A percentile compares a stretch with the other conserved stretches of the same genome.
Conservation (phyloP, 345 rosid species). For the Carallia brachiata region DNA sequence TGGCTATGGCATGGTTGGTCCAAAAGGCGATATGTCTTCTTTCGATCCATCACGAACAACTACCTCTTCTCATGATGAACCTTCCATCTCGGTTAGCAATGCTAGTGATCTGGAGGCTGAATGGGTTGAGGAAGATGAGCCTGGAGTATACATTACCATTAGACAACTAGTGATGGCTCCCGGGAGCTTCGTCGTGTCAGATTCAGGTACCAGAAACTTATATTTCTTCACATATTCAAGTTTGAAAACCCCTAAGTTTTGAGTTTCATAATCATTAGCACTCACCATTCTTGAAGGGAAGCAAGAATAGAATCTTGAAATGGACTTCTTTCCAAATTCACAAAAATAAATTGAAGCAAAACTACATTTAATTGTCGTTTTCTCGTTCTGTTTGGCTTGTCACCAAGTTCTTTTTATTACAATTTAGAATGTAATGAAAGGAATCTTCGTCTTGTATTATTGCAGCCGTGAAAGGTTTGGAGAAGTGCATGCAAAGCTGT, state of each 20-base stretch:
- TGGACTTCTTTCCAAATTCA: too few relatives aligned
- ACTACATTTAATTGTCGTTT: too few relatives aligned
- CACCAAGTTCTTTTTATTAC: too few relatives aligned
- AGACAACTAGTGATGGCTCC: slow-evolving; percentile 84
- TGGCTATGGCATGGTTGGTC: slow-evolving; percentile 43
- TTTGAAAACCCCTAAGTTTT: too few relatives aligned
- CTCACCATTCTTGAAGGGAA: too few relatives aligned
- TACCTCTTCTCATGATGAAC: slow-evolving; percentile 86
- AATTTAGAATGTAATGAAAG: background rate
- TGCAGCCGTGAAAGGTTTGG: slow-evolving; percentile 91
- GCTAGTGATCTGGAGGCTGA: slow-evolving; percentile 90
- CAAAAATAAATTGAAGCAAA: too few relatives aligned
- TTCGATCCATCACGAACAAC: slow-evolving; percentile 78
- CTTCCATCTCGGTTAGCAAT: slow-evolving; percentile 86
- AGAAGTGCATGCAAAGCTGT: slow-evolving; percentile 83
- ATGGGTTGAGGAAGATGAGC: slow-evolving; percentile 92
- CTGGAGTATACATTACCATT: slow-evolving; percentile 91
- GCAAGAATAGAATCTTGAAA: too few relatives aligned
- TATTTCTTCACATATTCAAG: background rate
- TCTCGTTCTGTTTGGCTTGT: background rate
- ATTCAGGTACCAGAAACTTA: slow-evolving; percentile 62
- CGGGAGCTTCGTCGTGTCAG: slow-evolving; percentile 97
- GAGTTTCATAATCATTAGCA: too few relatives aligned
- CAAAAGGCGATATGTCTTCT: slow-evolving; percentile 44
- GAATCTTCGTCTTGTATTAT: background rate